These are phyloP conservation scores for Pseudoturritis turrita DNA, from an alignment of 345 rosid genomes.

Conservation along the genomic window DNA sequence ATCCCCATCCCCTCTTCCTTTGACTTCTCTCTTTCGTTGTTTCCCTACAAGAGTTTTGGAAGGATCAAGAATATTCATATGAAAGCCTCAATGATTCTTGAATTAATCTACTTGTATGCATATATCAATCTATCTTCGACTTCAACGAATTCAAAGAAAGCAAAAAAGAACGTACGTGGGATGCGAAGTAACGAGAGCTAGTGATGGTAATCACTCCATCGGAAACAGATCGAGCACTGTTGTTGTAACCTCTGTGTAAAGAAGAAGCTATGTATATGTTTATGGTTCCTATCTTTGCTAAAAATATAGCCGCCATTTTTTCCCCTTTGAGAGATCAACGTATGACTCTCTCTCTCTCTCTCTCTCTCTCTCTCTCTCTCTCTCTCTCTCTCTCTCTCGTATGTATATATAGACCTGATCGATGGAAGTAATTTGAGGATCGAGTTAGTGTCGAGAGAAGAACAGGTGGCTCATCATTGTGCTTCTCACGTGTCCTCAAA, in stretches of 20 bases:
- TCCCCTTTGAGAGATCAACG: not conserved
- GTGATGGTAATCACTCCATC: conserved; percentile 1
- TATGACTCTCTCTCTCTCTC: not conserved
- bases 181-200: conserved; percentile 21
- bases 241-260: not conserved
- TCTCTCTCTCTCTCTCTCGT: not conserved
- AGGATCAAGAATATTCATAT: not conserved
- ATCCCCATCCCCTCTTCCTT: conserved; percentile 27
- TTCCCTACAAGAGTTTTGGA: conserved; percentile 7
- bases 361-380: no score
- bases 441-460: conserved; percentile 16
- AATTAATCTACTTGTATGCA: not conserved
- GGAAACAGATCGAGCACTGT: not conserved
- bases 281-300: conserved; percentile 16
- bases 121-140: not conserved
- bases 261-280: not conserved
- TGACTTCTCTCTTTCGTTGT: not conserved
- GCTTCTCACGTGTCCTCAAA: conserved; percentile 9
- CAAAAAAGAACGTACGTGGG: not conserved
- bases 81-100: not conserved
- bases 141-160: not conserved
- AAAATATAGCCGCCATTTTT: conserved; percentile 22
- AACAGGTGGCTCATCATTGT: not conserved
- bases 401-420: not conserved
- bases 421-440: not conserved